These are phyloP conservation scores for Cordia subcordata DNA, from an alignment of 257 asterid genomes.

Conservation along the genomic window DNA sequence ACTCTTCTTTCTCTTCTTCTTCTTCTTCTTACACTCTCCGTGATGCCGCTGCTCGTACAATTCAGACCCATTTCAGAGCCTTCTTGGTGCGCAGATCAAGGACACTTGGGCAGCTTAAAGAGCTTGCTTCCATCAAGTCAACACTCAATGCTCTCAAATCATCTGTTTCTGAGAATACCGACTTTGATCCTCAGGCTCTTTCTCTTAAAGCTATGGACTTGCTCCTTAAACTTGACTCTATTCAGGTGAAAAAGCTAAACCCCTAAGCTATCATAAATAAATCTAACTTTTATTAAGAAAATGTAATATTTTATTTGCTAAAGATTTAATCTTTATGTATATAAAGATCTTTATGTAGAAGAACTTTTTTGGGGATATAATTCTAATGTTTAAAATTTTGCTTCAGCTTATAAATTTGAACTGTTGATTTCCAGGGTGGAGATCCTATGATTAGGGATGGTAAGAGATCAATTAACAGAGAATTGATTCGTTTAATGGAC, in stretches of 20 bases:
- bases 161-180: slow-evolving; percentile 32
- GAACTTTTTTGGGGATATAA: no score
- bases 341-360: background rate
- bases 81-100: slow-evolving; percentile 75
- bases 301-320: background rate
- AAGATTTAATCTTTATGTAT: background rate
- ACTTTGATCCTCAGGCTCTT: slow-evolving; percentile 34
- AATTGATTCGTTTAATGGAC: slow-evolving; percentile 50
- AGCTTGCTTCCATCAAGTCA: slow-evolving; percentile 65
- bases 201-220: slow-evolving; percentile 40
- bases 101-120: slow-evolving; percentile 74
- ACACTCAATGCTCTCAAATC: slow-evolving; percentile 50
- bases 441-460: slow-evolving; percentile 88
- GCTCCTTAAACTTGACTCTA: slow-evolving; percentile 52
- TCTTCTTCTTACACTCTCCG: slow-evolving; percentile 53
- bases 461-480: slow-evolving; percentile 47
- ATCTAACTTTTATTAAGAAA: background rate
- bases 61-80: slow-evolving; percentile 73
- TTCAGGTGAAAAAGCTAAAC: slow-evolving; percentile 41
- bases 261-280: background rate
- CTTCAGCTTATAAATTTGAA: background rate
- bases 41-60: slow-evolving; percentile 69
- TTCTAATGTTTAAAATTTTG: no score
- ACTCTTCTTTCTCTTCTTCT: slow-evolving; percentile 33
- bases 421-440: slow-evolving; percentile 46